phyloP scores from a whole-genome alignment of 768 basidiomycete species.

The Macrolepiota fuliginosa region DNA sequence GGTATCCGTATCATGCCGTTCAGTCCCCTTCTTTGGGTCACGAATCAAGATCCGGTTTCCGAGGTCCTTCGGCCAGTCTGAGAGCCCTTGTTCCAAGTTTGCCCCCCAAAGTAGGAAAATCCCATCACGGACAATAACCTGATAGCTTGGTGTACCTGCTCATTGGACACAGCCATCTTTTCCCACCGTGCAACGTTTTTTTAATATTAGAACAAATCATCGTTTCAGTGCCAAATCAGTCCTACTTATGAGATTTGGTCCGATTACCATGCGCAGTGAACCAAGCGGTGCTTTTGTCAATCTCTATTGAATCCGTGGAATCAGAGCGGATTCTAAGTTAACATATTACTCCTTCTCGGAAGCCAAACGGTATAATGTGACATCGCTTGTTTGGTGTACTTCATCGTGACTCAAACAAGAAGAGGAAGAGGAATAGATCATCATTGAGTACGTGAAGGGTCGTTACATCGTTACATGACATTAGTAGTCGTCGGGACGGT shows the following conservation, averaged over 20 bases:
- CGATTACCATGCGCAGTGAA: constrained; percentile 23
- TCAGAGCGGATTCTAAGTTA: constrained; percentile 6
- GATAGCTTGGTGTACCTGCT: constrained; percentile 21
- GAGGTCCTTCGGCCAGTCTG: constrained; percentile 32
- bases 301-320: constrained; percentile 10
- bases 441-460: constrained; percentile 11
- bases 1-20: constrained; percentile 28
- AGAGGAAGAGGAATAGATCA: constrained; percentile 9
- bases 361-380: constrained; percentile 9
- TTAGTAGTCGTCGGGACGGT: constrained; percentile 10
- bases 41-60: constrained; percentile 44
- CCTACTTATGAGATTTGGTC: constrained; percentile 17
- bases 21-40: constrained; percentile 23
- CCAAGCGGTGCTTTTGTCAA: constrained; percentile 1
- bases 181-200: constrained; percentile 41
- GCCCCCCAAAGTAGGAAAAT: constrained; percentile 11
- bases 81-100: constrained; percentile 18
- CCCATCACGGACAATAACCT: constrained; percentile 14
- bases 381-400: constrained; percentile 1
- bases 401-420: neutral
- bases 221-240: constrained; percentile 14
- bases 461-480: constrained; percentile 10
- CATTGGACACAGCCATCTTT: constrained; percentile 22
- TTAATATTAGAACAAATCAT: constrained; percentile 34
- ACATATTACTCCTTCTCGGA: constrained; percentile 3